phyloP scores from a whole-genome alignment of 805 yeast species.

The Wickerhamiella cacticola region DNA sequence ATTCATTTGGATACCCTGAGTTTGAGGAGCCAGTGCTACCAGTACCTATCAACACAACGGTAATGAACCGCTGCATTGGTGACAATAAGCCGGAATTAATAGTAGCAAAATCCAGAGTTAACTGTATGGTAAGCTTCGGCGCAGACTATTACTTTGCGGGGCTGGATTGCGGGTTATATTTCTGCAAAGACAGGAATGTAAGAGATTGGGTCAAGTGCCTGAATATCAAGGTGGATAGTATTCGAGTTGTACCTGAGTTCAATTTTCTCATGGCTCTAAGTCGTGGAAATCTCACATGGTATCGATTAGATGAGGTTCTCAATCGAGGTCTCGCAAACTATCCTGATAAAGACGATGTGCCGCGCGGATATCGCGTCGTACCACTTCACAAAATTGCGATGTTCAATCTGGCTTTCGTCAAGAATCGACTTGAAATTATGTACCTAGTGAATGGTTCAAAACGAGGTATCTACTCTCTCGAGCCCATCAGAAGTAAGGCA shows the following conservation, averaged over 20 bases:
- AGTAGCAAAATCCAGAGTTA: conserved; percentile 27
- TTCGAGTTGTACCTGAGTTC: conserved; percentile 48
- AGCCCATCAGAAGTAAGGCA: conserved; percentile 36
- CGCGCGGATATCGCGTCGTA: conserved; percentile 39
- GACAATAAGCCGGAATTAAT: conserved; percentile 21
- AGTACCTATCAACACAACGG: conserved; percentile 25
- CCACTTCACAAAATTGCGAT: conserved; percentile 37
- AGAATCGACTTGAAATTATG: conserved; percentile 45
- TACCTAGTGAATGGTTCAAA: conserved; percentile 26
- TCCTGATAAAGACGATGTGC: conserved; percentile 1
- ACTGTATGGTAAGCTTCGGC: conserved; percentile 37
- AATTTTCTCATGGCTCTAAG: conserved; percentile 48
- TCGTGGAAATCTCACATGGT: conserved; percentile 47
- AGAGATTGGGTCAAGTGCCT: conserved; percentile 47
- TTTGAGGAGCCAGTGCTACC: conserved; percentile 34
- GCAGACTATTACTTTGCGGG: conserved; percentile 38
- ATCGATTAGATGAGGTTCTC: conserved; percentile 49
- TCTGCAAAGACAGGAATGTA: conserved; percentile 30
- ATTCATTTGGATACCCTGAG: conserved; percentile 55
- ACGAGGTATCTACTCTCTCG: conserved; percentile 53
- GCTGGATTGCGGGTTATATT: conserved; percentile 48
- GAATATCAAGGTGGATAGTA: conserved; percentile 41
- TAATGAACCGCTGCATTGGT: conserved; percentile 28
- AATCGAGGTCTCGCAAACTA: conserved; percentile 20
- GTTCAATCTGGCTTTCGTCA: conserved; percentile 60